These are phyloP conservation scores for Elaeis guineensis DNA, from an alignment of 176 grass and related monocot species.

Conservation along the genomic window DNA sequence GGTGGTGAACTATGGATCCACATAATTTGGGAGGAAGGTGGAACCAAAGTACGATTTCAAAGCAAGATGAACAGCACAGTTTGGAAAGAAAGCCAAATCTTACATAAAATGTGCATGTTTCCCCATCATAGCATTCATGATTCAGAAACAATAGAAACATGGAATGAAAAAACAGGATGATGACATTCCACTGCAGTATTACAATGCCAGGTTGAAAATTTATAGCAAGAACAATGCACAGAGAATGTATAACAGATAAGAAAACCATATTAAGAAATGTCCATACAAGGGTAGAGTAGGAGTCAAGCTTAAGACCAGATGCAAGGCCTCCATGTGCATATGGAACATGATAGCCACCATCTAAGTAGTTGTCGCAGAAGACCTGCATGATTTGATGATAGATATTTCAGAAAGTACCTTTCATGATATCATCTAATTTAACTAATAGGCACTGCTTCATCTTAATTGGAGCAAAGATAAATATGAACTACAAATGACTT, in stretches of 20 bases:
- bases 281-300: constrained; percentile 71
- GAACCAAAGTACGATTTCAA: too few species aligned
- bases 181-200: too few species aligned
- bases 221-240: background rate
- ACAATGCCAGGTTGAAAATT: background rate
- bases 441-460: too few species aligned
- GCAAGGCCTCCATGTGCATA: constrained; percentile 86
- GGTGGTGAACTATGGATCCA: too few species aligned
- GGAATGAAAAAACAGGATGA: too few species aligned
- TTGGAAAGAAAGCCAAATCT: too few species aligned
- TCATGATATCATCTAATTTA: background rate
- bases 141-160: too few species aligned
- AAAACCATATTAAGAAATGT: background rate
- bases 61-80: too few species aligned
- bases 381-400: constrained; percentile 37
- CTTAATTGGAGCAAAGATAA: too few species aligned
- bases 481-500: background rate
- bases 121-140: too few species aligned
- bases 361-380: constrained; percentile 94
- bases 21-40: too few species aligned
- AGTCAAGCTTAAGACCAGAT: constrained; percentile 81
- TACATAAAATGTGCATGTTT: too few species aligned
- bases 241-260: background rate
- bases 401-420: background rate
- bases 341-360: constrained; percentile 98